A percentile compares a stretch with the other conserved stretches of the same genome.
phyloP scores from a whole-genome alignment of 805 yeast genomes.

The Sugiyamaella valdiviana region DNA sequence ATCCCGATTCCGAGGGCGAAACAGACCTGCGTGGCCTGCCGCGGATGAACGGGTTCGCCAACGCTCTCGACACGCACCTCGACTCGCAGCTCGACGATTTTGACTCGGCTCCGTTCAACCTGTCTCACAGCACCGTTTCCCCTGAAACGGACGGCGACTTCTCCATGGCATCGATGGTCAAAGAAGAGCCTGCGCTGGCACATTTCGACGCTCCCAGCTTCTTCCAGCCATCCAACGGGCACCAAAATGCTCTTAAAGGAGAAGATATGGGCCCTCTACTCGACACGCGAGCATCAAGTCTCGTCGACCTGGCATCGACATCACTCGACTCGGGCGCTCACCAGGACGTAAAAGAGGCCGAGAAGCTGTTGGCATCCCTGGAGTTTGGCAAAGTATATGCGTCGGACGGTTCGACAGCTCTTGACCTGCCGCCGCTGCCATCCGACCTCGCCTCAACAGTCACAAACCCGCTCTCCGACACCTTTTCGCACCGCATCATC shows the following conservation, averaged over 20 bases:
- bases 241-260: no score
- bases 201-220: no score
- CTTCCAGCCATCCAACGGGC: no score
- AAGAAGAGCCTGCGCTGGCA: no score
- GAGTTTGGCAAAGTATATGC: slow-evolving; percentile 42
- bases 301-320: no score
- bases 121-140: background rate
- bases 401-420: background rate
- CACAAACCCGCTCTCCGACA: background rate
- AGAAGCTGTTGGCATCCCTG: slow-evolving; percentile 46
- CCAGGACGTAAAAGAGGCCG: slow-evolving; percentile 33
- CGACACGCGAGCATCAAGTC: no score
- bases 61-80: background rate
- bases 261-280: no score
- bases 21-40: no score
- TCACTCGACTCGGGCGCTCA: background rate
- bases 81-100: background rate
- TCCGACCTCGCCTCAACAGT: background rate
- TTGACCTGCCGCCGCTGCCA: background rate
- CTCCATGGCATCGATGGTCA: background rate
- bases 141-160: background rate
- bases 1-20: background rate
- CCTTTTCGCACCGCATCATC: background rate
- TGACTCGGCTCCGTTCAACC: background rate
- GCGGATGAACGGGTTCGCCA: background rate